Percentiles rank a stretch among this genome's conserved stretches.
These are phyloP conservation scores for Cryomyces minteri DNA, from an alignment of 495 filamentous ascomycete genomes.

Conservation along the genomic window DNA sequence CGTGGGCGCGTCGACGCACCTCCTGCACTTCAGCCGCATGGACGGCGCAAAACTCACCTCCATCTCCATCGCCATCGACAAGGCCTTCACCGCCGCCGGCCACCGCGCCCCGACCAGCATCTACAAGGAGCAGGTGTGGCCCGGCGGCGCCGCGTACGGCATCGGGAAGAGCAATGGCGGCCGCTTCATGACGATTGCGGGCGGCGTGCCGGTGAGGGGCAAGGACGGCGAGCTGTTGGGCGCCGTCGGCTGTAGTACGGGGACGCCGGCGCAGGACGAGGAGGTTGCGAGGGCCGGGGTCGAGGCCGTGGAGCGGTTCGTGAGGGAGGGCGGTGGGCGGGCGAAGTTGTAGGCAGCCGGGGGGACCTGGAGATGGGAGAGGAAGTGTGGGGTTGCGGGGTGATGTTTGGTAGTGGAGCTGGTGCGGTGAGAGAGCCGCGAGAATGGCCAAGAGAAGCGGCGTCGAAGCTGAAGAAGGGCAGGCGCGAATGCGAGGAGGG, in stretches of 20 bases:
- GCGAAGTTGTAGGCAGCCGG: conserved; percentile 10
- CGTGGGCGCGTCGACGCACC: conserved; percentile 15
- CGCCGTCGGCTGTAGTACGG: conserved; percentile 20
- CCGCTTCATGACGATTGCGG: conserved; percentile 19
- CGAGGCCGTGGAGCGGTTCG: conserved; percentile 13
- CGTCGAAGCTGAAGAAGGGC: too few relatives aligned
- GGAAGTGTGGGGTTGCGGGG: too few relatives aligned
- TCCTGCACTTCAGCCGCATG: conserved; percentile 22
- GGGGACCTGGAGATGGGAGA: too few relatives aligned
- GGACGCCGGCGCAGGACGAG: conserved; percentile 19
- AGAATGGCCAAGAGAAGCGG: too few relatives aligned
- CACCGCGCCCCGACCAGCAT: conserved; percentile 18
- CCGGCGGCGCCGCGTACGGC: conserved; percentile 19
- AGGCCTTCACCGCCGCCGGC: conserved; percentile 23
- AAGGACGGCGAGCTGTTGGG: conserved; percentile 16
- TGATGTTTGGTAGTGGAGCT: too few relatives aligned
- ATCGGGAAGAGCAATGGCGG: conserved; percentile 20
- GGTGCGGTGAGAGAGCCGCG: too few relatives aligned
- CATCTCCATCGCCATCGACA: conserved; percentile 23
- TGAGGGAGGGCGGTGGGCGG: conserved; percentile 7
- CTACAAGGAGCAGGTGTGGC: conserved; percentile 19
- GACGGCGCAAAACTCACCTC: conserved; percentile 21
- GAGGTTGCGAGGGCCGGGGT: conserved; percentile 18
- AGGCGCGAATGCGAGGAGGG: too few relatives aligned
- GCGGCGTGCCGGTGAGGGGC: conserved; percentile 17